Base-by-base conservation (phyloP, 352 stramenopile species). In the Phytophthora tentaculata region DNA sequence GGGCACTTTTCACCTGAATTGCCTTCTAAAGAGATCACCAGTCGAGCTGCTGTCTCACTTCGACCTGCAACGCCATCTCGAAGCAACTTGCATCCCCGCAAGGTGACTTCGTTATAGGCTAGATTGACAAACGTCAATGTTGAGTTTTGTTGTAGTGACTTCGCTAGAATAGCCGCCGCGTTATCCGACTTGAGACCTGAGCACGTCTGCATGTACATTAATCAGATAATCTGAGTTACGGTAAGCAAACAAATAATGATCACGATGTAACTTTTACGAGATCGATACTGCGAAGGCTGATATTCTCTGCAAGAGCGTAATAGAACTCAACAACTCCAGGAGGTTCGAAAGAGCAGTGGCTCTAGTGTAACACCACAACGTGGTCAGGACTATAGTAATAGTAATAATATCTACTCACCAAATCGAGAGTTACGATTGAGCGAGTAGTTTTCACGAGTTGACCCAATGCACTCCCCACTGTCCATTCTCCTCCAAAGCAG, bases 91-190 rank as follows among this genome's bases (percentile, higher is more conserved):
- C 83, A 92, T 2, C 86, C 84, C 10, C 83, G 83, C 23, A 94
- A 62, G 2, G 86, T 94, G 67, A 94, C 85, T 59, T 88, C 82
- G 56, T 94, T 94, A 81, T 94, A 91, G 19, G 79, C 79, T 17
- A 91, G 67, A 63, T 94, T 81, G 48, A 92, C 54, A 32, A 79
- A 74, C 5, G 51, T 68, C 32, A 94, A 72, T 45, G 72, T 59
- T 1, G 35, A 52, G 47, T 91, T 87, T 50, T 75, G 35, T 20
- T 74, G 71, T 0, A 94, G 32, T 13, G 77, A 73, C 37, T 79
- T 79, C 5, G 80, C 78, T 28, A 94, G 52, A 19, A 87, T 79
- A 2, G 22, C 58, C 16, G 84, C 83, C 12, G 83, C 82, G 29
- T 67, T 74, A 57, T 94, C 86, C 2, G 79, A 90, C 45, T 89